A percentile compares a stretch with the other conserved stretches of the same genome.
phyloP scores from a whole-genome alignment of 495 filamentous ascomycete genomes.

The Tricharina praecox region DNA sequence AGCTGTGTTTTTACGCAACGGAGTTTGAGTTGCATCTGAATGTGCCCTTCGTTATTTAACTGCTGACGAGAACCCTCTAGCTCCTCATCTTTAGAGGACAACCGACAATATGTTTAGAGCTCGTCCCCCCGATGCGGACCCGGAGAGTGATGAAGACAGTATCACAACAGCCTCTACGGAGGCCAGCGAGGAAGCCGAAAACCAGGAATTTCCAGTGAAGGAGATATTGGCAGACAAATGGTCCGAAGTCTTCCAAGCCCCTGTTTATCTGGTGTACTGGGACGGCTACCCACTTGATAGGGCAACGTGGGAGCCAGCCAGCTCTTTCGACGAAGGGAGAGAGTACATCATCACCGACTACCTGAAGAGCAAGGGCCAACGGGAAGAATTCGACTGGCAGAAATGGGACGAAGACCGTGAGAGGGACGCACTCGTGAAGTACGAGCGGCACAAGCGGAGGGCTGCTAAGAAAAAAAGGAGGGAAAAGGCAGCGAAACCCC shows the following conservation, averaged over 20 bases:
- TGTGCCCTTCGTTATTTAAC: too few species aligned
- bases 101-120: too few species aligned
- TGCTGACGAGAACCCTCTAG: too few species aligned
- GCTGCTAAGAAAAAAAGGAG: slow-evolving; percentile 19
- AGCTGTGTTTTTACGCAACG: too few species aligned
- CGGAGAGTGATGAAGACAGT: background rate
- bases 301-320: slow-evolving; percentile 32
- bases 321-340: slow-evolving; percentile 7
- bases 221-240: slow-evolving; percentile 13
- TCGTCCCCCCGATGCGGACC: too few species aligned
- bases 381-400: slow-evolving; percentile 17
- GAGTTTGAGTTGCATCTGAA: too few species aligned
- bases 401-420: slow-evolving; percentile 21
- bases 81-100: too few species aligned
- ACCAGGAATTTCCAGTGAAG: slow-evolving; percentile 24
- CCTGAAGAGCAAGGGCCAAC: background rate
- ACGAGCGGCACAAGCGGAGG: slow-evolving; percentile 14
- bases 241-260: background rate
- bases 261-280: slow-evolving; percentile 49
- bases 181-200: slow-evolving; percentile 7
- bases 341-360: slow-evolving; percentile 4
- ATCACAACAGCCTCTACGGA: background rate
- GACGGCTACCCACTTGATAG: slow-evolving; percentile 40
- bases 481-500: slow-evolving; percentile 12
- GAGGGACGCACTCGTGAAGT: slow-evolving; percentile 15